Conservation (phyloP, 1,284 basidiomycete genomes). For the Heterobasidion parviporum region DNA sequence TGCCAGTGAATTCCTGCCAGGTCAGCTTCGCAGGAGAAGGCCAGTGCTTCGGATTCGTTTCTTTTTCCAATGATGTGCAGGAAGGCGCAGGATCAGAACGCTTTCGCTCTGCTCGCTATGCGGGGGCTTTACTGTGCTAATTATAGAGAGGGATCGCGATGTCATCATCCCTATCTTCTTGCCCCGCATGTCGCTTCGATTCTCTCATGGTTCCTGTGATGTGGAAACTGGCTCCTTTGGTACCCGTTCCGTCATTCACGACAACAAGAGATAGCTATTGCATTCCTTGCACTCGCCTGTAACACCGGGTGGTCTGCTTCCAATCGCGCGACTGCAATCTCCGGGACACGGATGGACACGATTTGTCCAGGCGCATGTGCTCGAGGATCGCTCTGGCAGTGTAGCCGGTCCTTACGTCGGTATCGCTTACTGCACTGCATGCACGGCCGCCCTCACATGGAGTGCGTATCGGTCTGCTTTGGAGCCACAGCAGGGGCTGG, state of each 20-base stretch:
- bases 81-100: background rate
- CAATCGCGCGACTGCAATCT: background rate
- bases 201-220: background rate
- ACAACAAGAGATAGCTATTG: background rate
- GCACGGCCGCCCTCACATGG: too few relatives aligned
- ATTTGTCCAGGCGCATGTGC: background rate
- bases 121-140: background rate
- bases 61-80: background rate
- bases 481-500: background rate
- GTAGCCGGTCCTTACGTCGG: background rate
- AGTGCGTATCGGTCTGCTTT: background rate
- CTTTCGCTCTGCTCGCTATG: background rate
- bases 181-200: background rate
- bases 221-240: background rate
- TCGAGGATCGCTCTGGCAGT: background rate
- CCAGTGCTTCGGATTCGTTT: background rate
- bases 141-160: too few relatives aligned
- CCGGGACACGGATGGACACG: background rate
- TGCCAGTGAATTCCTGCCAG: background rate
- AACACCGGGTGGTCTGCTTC: background rate
- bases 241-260: background rate
- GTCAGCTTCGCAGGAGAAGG: background rate
- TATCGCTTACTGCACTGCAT: background rate
- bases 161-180: background rate
- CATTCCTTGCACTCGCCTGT: background rate